A percentile compares a stretch with the other conserved stretches of the same genome.
Evolutionary conservation across 768 basidiomycete genomes (phyloP).

Genomic region (Leucogyrophana mollusca): DNA sequence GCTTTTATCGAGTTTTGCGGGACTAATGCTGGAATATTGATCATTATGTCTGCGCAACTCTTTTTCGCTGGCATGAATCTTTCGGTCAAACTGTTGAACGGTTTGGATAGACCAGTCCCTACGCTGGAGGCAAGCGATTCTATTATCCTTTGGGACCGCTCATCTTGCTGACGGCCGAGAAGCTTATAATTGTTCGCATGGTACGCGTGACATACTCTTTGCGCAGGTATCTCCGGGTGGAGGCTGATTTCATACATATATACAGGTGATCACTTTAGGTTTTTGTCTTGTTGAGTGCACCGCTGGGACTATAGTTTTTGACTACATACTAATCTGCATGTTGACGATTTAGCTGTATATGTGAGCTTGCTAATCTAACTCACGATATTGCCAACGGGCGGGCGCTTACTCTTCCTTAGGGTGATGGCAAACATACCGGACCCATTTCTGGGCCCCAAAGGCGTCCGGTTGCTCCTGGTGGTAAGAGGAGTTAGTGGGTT

Average conservation of each 20-base stretch:
- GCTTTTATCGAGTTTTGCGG: constrained; percentile 9
- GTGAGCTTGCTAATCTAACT: too few relatives aligned
- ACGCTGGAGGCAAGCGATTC: constrained; percentile 47
- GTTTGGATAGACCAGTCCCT: constrained; percentile 57
- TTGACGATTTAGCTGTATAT: background rate
- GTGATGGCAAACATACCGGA: constrained; percentile 43
- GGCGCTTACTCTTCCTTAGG: background rate
- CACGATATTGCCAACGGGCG: too few relatives aligned
- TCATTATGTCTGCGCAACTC: constrained; percentile 55
- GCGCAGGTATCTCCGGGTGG: background rate
- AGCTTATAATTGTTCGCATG: background rate
- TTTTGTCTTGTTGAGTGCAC: constrained; percentile 1
- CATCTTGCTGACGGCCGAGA: background rate
- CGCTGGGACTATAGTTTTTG: background rate
- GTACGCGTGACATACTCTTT: too few relatives aligned
- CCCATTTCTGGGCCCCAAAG: constrained; percentile 65
- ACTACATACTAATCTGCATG: background rate
- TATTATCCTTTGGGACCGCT: background rate
- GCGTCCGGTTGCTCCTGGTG: constrained; percentile 52
- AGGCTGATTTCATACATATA: background rate
- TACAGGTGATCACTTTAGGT: background rate
- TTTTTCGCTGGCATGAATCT: constrained; percentile 63
- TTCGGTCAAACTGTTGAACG: constrained; percentile 60
- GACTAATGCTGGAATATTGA: constrained; percentile 56
- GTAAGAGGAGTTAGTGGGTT: constrained; percentile 61